Conservation (phyloP, 345 rosid genomes). For the Eucalyptus cloeziana region DNA sequence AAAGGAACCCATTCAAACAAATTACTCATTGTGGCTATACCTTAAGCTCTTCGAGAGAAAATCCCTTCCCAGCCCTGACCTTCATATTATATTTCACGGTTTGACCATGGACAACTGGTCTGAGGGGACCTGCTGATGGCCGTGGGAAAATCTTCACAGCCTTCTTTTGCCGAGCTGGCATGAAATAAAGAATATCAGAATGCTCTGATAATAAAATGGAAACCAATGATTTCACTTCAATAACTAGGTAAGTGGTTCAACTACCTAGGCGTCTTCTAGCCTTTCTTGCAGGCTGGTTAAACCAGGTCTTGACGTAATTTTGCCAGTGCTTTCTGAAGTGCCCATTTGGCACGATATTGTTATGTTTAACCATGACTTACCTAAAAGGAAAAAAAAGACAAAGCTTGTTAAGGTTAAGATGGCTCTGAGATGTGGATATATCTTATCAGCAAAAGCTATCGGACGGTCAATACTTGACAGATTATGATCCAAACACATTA, state of each 20-base stretch:
- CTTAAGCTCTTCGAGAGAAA: slow-evolving; percentile 91
- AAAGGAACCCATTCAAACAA: background rate
- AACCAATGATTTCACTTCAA: background rate
- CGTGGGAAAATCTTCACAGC: slow-evolving; percentile 84
- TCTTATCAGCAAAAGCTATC: background rate
- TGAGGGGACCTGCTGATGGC: slow-evolving; percentile 77
- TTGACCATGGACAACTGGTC: slow-evolving; percentile 79
- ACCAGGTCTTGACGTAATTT: slow-evolving; percentile 79
- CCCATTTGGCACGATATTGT: slow-evolving; percentile 61
- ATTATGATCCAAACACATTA: background rate
- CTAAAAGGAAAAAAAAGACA: background rate
- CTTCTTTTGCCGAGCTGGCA: slow-evolving; percentile 76
- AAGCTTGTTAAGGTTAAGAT: background rate
- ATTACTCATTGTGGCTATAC: slow-evolving; percentile 1
- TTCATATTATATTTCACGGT: slow-evolving; percentile 90
- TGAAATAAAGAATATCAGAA: background rate
- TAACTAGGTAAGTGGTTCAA: background rate
- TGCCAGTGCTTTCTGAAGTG: slow-evolving; percentile 90
- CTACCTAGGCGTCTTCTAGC: slow-evolving; percentile 39
- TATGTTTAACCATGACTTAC: slow-evolving; percentile 56
- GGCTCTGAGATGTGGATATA: background rate
- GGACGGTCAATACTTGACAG: background rate
- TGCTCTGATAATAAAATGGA: background rate
- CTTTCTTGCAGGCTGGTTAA: slow-evolving; percentile 77
- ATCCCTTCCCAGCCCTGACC: slow-evolving; percentile 76